These are phyloP conservation scores for Tolypocladium guangdongense DNA, from an alignment of 2,329 filamentous ascomycete genomes.

Conservation along the genomic window DNA sequence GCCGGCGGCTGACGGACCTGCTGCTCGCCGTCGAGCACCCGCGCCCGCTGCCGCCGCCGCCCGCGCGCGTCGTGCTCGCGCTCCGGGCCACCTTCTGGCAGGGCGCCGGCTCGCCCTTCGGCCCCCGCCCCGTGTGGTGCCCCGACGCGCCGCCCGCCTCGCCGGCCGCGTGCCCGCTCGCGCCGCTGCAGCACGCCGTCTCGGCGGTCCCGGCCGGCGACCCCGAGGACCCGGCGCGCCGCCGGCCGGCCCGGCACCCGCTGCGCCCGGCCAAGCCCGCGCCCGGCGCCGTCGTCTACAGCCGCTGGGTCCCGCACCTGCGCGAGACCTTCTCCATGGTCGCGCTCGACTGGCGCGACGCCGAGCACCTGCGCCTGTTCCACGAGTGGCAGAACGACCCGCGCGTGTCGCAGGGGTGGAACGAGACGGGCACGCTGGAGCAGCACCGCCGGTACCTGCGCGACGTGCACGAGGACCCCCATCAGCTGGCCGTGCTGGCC, in stretches of 20 bases:
- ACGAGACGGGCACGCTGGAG: constrained; percentile 64
- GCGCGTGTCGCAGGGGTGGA: constrained; percentile 70
- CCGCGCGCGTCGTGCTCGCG: constrained; percentile 26
- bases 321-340: constrained; percentile 68
- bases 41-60: constrained; percentile 29
- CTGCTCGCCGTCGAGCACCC: constrained; percentile 40
- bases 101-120: constrained; percentile 56
- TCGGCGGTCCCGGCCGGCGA: constrained; percentile 27
- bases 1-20: constrained; percentile 32
- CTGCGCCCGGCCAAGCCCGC: constrained; percentile 60
- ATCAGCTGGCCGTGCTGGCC: constrained; percentile 59
- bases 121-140: constrained; percentile 51
- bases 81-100: constrained; percentile 56
- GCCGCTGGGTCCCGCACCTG: constrained; percentile 66
- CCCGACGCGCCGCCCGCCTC: constrained; percentile 31
- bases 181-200: constrained; percentile 35
- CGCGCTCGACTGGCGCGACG: constrained; percentile 55
- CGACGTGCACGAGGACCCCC: constrained; percentile 58
- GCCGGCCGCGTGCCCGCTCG: constrained; percentile 35
- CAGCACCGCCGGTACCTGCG: constrained; percentile 63
- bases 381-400: constrained; percentile 78
- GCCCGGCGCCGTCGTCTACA: constrained; percentile 62
- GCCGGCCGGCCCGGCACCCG: constrained; percentile 54
- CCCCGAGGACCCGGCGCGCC: constrained; percentile 26
- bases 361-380: constrained; percentile 58